Conservation (phyloP, 345 rosid genomes). For the Jatropha curcas region DNA sequence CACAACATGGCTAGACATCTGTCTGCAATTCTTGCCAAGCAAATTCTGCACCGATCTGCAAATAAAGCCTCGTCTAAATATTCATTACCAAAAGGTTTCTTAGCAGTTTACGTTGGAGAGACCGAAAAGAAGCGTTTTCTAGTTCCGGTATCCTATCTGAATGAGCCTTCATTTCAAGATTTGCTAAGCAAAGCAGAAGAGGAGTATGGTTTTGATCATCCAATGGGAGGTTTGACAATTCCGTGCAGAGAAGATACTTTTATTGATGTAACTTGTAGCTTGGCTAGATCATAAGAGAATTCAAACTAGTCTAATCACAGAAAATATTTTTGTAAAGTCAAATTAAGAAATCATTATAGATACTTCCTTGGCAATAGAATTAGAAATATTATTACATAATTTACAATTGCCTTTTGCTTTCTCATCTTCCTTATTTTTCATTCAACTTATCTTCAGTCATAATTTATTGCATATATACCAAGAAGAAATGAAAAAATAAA, state of each 20-base stretch:
- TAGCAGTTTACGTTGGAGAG: constrained; percentile 48
- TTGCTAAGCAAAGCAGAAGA: constrained; percentile 1
- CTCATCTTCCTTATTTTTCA: no score
- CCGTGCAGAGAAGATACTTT: constrained; percentile 12
- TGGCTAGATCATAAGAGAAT: neutral
- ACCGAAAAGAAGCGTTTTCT: neutral
- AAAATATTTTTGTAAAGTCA: neutral
- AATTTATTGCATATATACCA: no score
- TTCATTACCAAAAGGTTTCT: neutral
- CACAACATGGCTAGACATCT: no score
- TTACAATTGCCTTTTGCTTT: neutral
- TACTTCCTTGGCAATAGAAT: neutral
- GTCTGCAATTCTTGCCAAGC: no score
- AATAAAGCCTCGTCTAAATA: neutral
- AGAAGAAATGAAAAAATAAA: no score
- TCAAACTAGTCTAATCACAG: no score
- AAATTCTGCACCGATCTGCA: no score
- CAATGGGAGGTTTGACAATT: constrained; percentile 19
- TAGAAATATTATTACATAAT: no score
- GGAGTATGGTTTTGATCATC: constrained; percentile 16
- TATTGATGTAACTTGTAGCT: neutral
- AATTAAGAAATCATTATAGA: neutral
- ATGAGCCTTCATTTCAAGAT: constrained; percentile 13
- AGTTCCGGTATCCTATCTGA: neutral
- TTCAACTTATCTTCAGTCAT: no score